These are phyloP conservation scores for Arctium lappa DNA, from an alignment of 129 eudicot species.

Conservation along the genomic window DNA sequence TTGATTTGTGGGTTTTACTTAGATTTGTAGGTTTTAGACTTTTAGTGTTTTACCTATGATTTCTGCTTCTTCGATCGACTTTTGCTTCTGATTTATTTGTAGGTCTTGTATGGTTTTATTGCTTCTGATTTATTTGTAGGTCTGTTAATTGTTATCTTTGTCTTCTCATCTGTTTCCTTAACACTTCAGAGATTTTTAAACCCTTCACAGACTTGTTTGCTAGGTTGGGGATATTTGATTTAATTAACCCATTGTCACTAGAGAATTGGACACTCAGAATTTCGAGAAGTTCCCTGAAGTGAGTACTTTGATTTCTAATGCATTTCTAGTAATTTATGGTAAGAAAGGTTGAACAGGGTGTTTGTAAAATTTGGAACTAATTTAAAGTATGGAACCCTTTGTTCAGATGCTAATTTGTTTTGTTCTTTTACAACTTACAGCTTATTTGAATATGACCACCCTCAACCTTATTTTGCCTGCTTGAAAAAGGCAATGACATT, in stretches of 20 bases:
- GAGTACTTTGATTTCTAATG: slow-evolving; percentile 24
- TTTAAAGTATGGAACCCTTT: slow-evolving; percentile 8
- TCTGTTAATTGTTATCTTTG: too few species aligned
- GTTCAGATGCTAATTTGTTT: background rate
- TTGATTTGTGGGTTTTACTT: too few species aligned
- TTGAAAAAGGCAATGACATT: background rate
- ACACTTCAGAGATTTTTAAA: too few species aligned
- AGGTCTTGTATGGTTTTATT: too few species aligned
- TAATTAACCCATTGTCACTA: slow-evolving; percentile 71
- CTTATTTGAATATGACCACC: slow-evolving; percentile 12
- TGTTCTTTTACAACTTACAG: background rate
- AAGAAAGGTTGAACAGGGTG: slow-evolving; percentile 2
- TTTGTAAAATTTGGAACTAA: slow-evolving; percentile 9
- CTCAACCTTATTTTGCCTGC: slow-evolving; percentile 2
- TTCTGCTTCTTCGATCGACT: too few species aligned
- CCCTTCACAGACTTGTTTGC: too few species aligned
- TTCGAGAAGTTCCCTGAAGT: slow-evolving; percentile 83
- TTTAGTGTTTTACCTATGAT: too few species aligned
- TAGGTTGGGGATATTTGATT: too few species aligned
- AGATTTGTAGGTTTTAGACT: too few species aligned
- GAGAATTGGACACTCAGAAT: slow-evolving; percentile 92
- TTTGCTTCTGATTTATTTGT: too few species aligned
- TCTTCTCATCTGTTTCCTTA: too few species aligned
- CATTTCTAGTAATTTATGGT: background rate
- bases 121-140: too few species aligned